Conservation (phyloP, 2,329 filamentous ascomycete genomes). For the Exophiala viscosa region DNA sequence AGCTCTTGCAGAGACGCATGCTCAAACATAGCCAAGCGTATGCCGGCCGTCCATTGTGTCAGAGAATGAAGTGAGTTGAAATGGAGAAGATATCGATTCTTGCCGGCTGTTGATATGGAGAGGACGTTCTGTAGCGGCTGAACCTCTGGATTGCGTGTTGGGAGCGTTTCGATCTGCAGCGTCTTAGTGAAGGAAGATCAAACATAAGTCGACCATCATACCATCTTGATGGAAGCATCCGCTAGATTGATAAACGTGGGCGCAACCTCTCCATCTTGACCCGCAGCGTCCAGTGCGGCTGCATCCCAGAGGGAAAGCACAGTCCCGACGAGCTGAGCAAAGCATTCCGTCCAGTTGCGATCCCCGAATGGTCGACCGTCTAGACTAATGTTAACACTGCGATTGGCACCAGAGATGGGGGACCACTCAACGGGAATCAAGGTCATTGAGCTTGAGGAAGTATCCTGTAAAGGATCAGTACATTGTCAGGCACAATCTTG, state of each 20-base stretch:
- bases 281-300: conserved; percentile 80
- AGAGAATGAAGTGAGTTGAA: conserved; percentile 94
- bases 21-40: conserved; percentile 90
- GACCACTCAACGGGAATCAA: conserved; percentile 72
- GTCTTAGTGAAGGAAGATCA: conserved; percentile 23
- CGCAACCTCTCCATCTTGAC: conserved; percentile 76
- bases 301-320: conserved; percentile 96
- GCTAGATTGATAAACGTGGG: conserved; percentile 95
- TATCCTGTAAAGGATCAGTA: conserved; percentile 52
- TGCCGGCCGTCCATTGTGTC: conserved; percentile 92
- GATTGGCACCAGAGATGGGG: too few species aligned
- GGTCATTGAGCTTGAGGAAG: conserved; percentile 92
- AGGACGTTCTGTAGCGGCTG: conserved; percentile 89
- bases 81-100: conserved; percentile 91
- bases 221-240: conserved; percentile 97
- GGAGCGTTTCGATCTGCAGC: conserved; percentile 76
- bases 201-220: conserved; percentile 42
- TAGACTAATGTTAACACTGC: conserved; percentile 37
- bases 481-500: neutral
- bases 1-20: conserved; percentile 90
- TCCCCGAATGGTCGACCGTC: conserved; percentile 83
- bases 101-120: conserved; percentile 90
- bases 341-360: conserved; percentile 92
- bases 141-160: conserved; percentile 71
- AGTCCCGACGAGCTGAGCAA: conserved; percentile 92